Evolutionary conservation across 2,329 filamentous ascomycete species (phyloP).

Genomic region (Sphaerulina populicola): DNA sequence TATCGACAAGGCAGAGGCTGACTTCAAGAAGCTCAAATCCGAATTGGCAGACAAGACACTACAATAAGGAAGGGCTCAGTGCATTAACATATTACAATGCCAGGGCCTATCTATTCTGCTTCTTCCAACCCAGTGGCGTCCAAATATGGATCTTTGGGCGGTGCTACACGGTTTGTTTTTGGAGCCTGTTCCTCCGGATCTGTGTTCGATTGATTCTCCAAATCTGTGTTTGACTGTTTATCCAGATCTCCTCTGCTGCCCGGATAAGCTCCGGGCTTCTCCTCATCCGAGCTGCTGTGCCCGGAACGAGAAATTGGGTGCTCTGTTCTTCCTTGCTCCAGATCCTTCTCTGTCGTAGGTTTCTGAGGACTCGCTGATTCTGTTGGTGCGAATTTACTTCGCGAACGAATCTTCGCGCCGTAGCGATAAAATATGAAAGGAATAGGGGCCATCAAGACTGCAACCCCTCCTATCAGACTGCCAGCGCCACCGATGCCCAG

Average conservation of each 20-base stretch:
- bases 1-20: conserved; percentile 45
- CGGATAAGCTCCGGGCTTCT: neutral
- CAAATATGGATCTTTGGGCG: neutral
- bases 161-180: neutral
- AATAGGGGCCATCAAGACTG: conserved; percentile 29
- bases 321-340: neutral
- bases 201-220: neutral
- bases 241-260: neutral
- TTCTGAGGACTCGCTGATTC: neutral
- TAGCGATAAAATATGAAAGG: conserved; percentile 24
- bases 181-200: neutral
- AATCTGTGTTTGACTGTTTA: neutral
- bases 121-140: neutral
- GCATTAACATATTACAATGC: too few species aligned
- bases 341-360: neutral
- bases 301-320: neutral
- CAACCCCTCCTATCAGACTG: conserved; percentile 41
- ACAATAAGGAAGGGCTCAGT: neutral
- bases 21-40: conserved; percentile 9
- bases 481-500: conserved; percentile 29
- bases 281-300: neutral
- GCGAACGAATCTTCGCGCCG: conserved; percentile 12
- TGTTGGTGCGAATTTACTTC: conserved; percentile 17
- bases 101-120: neutral
- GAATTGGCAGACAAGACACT: neutral